Base-by-base conservation (phyloP, 257 asterid genomes). In the Plectranthus barbatus region DNA sequence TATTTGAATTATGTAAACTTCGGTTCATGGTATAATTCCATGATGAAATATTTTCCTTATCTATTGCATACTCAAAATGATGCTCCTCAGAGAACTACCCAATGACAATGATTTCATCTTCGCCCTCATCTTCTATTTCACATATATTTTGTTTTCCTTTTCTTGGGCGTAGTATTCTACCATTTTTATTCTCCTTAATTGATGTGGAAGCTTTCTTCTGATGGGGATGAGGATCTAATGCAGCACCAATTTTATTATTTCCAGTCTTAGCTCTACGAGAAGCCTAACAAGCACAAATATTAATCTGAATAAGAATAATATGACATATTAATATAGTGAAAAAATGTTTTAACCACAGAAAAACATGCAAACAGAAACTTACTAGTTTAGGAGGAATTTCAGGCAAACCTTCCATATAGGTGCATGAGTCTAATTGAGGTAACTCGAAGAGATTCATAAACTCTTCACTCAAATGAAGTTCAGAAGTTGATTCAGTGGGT, bases 361-460 rank as follows among this genome's bases (percentile, higher is more conserved):
- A n/a, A n/a, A n/a, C n/a, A n/a, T n/a, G n/a, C n/a, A n/a, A n/a
- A 8, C 29, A 19, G n/a, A 49, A 68, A 56, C 70, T 71, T 77
- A 80, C 95, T 21, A 76, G 79, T 74, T 86, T 80, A 56, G 77
- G 78, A 47, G 87, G 82, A 65, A 74, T n/a, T 59, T 86, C 80
- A 50, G 76, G 76, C 47, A 52, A 62, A 50, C 66, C 57, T 60
- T 77, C 81, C 62, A 56, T 49, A 63, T 70, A 65, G 70, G 40
- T 36, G 72, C 55, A 66, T 41, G 78, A 67, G 62, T 76, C 84
- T 65, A 67, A 54, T 73, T 64, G 70, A 26, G 79, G 44, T 46
- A 15, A 61, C 67, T 80, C 84, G 41, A 11, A 57, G 50, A 20
- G 68, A 76, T 76, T 53, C 52, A 61, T 26, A 21, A 72, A 67